These are phyloP conservation scores for Sugiyamaella smithiae DNA, from an alignment of 805 yeast genomes.

Conservation along the genomic window DNA sequence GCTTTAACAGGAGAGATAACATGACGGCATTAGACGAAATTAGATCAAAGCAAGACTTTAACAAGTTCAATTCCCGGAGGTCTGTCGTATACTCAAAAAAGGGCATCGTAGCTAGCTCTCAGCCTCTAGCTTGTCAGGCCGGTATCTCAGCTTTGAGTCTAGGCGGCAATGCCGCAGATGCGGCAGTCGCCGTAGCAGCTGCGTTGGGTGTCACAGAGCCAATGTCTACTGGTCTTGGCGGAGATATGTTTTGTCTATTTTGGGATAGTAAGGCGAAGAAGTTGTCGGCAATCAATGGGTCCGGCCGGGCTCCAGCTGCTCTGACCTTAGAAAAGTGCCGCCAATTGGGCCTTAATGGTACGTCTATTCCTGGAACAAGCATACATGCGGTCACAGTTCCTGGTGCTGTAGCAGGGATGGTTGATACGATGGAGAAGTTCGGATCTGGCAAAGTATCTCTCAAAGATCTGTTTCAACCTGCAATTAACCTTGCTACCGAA, in stretches of 20 bases:
- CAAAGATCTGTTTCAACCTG: conserved; percentile 43
- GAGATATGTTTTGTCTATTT: conserved; percentile 53
- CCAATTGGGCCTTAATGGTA: conserved; percentile 42
- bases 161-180: conserved; percentile 61
- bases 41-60: conserved; percentile 2
- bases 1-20: too few relatives aligned
- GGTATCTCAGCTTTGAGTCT: conserved; percentile 58
- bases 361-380: conserved; percentile 50
- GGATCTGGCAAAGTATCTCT: conserved; percentile 64
- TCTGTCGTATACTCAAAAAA: conserved; percentile 68
- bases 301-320: conserved; percentile 62
- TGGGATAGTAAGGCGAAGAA: conserved; percentile 47
- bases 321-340: conserved; percentile 49
- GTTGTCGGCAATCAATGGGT: conserved; percentile 67
- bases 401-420: conserved; percentile 78
- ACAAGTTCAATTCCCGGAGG: conserved; percentile 49
- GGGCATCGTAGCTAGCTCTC: conserved; percentile 72
- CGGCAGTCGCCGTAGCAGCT: conserved; percentile 42
- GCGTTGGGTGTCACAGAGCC: conserved; percentile 37
- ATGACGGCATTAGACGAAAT: not conserved
- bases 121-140: conserved; percentile 72
- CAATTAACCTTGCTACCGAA: conserved; percentile 58
- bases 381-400: conserved; percentile 66
- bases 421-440: conserved; percentile 62
- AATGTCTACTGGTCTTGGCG: conserved; percentile 39